Evolutionary conservation across 2,329 filamentous ascomycete species (phyloP).

Genomic region (Fusarium nygamai): DNA sequence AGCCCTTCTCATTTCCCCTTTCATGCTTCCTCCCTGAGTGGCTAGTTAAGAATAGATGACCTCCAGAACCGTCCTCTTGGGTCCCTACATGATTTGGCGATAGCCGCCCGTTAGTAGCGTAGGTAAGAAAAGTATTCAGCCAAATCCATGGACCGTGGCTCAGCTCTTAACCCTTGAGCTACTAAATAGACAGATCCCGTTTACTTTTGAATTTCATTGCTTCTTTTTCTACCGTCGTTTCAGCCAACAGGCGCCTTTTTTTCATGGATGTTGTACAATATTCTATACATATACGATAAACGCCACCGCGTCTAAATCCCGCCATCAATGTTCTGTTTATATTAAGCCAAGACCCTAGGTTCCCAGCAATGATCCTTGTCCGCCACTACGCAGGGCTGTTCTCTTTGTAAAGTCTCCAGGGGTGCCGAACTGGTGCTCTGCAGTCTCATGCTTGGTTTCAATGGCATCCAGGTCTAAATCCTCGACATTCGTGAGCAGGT

Average conservation of each 20-base stretch:
- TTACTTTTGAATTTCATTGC: constrained; percentile 7
- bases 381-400: neutral
- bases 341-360: neutral
- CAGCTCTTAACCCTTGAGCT: neutral
- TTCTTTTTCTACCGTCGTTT: constrained; percentile 19
- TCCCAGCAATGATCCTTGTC: neutral
- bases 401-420: constrained; percentile 1
- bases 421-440: neutral
- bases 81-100: constrained; percentile 8
- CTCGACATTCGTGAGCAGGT: constrained; percentile 1
- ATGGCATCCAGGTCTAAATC: constrained; percentile 5
- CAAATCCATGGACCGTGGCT: constrained; percentile 18
- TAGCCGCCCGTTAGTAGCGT: constrained; percentile 23
- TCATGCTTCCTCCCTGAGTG: constrained; percentile 1
- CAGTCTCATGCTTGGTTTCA: neutral
- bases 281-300: constrained; percentile 22
- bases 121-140: neutral
- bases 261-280: constrained; percentile 19
- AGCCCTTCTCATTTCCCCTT: constrained; percentile 27
- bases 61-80: constrained; percentile 5
- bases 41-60: constrained; percentile 29
- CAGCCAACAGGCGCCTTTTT: neutral
- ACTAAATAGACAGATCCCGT: constrained; percentile 24
- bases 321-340: constrained; percentile 9
- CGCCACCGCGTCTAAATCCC: constrained; percentile 34